Percentiles rank a stretch among this genome's conserved stretches.
Evolutionary conservation across 169 alveolate genomes (phyloP).

Genomic region (Plasmodium berghei): DNA sequence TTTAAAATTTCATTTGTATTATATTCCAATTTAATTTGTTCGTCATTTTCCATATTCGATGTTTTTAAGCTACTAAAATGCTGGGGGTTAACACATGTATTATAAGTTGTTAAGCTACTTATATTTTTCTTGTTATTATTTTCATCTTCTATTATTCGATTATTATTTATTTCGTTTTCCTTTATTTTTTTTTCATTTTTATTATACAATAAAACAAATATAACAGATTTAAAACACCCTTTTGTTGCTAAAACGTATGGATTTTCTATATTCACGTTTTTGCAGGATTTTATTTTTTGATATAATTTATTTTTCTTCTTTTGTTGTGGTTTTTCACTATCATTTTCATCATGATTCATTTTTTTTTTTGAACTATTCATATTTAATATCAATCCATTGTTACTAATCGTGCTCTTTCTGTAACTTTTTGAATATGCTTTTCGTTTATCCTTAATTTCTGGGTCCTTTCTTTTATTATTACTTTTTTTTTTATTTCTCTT

Average conservation of each 20-base stretch:
- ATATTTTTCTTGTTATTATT: not conserved
- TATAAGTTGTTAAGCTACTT: not conserved
- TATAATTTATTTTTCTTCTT: constrained; percentile 22
- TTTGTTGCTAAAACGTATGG: constrained; percentile 73
- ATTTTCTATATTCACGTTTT: constrained; percentile 48
- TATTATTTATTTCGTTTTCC: constrained; percentile 8
- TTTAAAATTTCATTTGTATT: constrained; percentile 8
- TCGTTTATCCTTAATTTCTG: too few species aligned
- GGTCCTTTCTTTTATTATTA: not conserved
- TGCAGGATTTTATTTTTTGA: constrained; percentile 40
- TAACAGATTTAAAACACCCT: constrained; percentile 67
- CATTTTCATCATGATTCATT: not conserved
- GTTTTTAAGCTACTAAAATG: constrained; percentile 1
- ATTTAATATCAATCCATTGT: not conserved
- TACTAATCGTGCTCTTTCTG: not conserved
- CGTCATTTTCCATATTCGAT: not conserved
- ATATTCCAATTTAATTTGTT: constrained; percentile 4
- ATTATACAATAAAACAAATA: constrained; percentile 52
- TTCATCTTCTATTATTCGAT: not conserved
- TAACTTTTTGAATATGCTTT: constrained; percentile 2
- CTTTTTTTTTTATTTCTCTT: constrained; percentile 4
- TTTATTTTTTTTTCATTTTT: constrained; percentile 4
- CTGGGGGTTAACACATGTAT: not conserved
- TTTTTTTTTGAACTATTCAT: not conserved
- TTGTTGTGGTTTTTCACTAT: not conserved